Evolutionary conservation across 768 basidiomycete genomes (phyloP).

Genomic region (Scleroderma citrinum): DNA sequence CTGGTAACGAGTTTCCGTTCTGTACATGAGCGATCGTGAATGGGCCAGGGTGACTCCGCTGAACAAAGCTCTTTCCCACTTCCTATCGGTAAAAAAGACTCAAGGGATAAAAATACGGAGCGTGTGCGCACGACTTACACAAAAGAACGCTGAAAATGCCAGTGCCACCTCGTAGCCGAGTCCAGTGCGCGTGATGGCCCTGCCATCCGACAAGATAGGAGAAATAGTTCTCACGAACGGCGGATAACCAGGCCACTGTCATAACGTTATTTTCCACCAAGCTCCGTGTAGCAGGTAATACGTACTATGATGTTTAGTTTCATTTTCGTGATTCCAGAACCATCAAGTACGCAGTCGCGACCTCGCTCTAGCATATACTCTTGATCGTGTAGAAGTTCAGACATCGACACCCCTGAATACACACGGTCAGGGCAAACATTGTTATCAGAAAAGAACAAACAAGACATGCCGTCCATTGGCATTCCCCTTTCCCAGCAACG

Average conservation of each 20-base stretch:
- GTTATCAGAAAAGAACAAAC: background rate
- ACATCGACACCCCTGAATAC: conserved; percentile 19
- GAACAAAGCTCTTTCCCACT: conserved; percentile 11
- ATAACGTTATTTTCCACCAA: background rate
- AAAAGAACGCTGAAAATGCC: conserved; percentile 26
- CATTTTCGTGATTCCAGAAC: conserved; percentile 11
- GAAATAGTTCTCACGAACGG: conserved; percentile 19
- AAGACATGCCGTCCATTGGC: conserved; percentile 13
- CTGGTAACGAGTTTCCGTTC: conserved; percentile 8
- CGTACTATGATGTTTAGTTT: conserved; percentile 20
- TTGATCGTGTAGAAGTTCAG: conserved; percentile 18
- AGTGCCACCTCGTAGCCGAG: conserved; percentile 24
- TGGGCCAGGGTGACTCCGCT: conserved; percentile 12
- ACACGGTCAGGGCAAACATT: background rate
- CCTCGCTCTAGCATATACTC: conserved; percentile 15
- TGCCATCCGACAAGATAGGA: conserved; percentile 13
- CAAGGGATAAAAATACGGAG: background rate
- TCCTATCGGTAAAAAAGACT: conserved; percentile 6
- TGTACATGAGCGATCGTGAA: conserved; percentile 12
- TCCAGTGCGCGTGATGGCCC: conserved; percentile 16
- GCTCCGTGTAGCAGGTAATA: background rate
- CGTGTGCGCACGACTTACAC: conserved; percentile 11
- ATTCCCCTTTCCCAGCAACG: conserved; percentile 19
- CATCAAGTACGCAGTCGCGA: conserved; percentile 17
- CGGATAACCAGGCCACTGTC: conserved; percentile 23